These are phyloP conservation scores for Musa schizocarpa DNA, from an alignment of 176 grass and related monocot species.

Conservation along the genomic window DNA sequence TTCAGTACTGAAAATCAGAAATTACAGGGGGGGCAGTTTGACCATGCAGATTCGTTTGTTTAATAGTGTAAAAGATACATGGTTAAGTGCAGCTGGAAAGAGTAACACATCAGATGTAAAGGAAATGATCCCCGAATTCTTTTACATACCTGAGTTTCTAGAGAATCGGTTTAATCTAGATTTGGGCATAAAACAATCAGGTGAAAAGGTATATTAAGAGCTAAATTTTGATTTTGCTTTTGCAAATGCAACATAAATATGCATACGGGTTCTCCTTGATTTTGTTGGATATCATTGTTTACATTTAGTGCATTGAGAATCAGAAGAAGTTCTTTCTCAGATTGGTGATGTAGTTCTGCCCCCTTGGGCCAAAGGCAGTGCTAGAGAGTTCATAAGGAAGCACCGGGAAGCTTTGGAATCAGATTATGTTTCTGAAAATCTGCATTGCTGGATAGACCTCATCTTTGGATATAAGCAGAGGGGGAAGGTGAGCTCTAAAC, in stretches of 20 bases:
- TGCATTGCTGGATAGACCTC: slow-evolving; percentile 96
- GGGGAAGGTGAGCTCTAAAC: slow-evolving; percentile 52
- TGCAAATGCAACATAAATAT: neutral
- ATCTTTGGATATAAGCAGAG: slow-evolving; percentile 95
- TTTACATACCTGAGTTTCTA: slow-evolving; percentile 98
- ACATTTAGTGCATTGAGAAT: neutral
- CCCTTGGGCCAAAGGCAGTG: slow-evolving; percentile 88
- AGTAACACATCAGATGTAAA: slow-evolving; percentile 99
- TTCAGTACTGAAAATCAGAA: slow-evolving; percentile 91
- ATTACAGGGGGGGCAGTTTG: slow-evolving; percentile 92
- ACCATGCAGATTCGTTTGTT: slow-evolving; percentile 93
- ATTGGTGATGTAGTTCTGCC: slow-evolving; percentile 85
- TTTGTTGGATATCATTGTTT: neutral
- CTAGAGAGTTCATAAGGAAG: slow-evolving; percentile 82
- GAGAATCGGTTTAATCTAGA: slow-evolving; percentile 84
- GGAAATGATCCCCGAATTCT: slow-evolving; percentile 96
- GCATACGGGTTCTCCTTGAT: neutral
- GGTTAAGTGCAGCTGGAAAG: slow-evolving; percentile 85
- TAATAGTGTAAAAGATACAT: slow-evolving; percentile 86
- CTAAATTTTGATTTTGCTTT: neutral
- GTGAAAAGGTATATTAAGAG: slow-evolving; percentile 51
- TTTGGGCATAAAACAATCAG: slow-evolving; percentile 94
- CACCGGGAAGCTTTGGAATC: slow-evolving; percentile 96
- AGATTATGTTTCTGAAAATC: slow-evolving; percentile 94
- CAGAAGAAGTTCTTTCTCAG: slow-evolving; percentile 32